These are phyloP conservation scores for Penicillium cosmopolitanum DNA, from an alignment of 495 filamentous ascomycete genomes.

Conservation along the genomic window DNA sequence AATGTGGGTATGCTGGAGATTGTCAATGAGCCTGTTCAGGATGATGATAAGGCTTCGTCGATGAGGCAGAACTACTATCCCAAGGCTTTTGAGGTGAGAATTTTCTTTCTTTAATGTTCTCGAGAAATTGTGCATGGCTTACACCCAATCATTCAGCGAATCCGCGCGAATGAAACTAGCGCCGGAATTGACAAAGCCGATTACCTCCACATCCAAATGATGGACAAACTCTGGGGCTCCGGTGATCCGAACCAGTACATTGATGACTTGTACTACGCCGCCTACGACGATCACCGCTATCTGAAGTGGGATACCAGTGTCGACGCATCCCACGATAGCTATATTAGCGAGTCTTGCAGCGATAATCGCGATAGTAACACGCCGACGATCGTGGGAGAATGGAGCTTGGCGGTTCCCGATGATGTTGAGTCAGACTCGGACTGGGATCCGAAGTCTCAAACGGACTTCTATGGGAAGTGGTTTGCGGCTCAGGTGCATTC, in stretches of 20 bases:
- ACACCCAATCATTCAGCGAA: conserved; percentile 29
- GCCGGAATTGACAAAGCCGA: conserved; percentile 39
- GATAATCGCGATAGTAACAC: conserved; percentile 50
- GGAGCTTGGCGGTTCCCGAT: conserved; percentile 53
- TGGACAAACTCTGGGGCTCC: conserved; percentile 56
- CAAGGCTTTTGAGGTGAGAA: conserved; percentile 44
- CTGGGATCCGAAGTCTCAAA: conserved; percentile 49
- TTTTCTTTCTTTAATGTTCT: background rate
- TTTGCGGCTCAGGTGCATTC: conserved; percentile 62
- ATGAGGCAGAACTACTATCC: conserved; percentile 52
- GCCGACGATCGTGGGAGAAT: conserved; percentile 61
- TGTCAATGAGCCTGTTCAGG: conserved; percentile 61
- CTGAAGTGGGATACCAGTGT: conserved; percentile 55
- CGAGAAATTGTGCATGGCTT: background rate
- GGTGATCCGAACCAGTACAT: conserved; percentile 52
- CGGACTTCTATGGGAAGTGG: conserved; percentile 58
- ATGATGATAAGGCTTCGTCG: conserved; percentile 29
- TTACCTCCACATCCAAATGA: conserved; percentile 59
- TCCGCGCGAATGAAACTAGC: conserved; percentile 48
- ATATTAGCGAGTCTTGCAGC: conserved; percentile 53
- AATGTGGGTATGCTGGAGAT: conserved; percentile 65
- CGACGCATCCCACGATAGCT: conserved; percentile 43
- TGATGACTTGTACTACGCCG: conserved; percentile 42
- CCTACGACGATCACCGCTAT: conserved; percentile 60
- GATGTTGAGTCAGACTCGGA: conserved; percentile 46